Evolutionary conservation across 371 early-diverging fungal species (phyloP).

Genomic region (Cokeromyces recurvatus): DNA sequence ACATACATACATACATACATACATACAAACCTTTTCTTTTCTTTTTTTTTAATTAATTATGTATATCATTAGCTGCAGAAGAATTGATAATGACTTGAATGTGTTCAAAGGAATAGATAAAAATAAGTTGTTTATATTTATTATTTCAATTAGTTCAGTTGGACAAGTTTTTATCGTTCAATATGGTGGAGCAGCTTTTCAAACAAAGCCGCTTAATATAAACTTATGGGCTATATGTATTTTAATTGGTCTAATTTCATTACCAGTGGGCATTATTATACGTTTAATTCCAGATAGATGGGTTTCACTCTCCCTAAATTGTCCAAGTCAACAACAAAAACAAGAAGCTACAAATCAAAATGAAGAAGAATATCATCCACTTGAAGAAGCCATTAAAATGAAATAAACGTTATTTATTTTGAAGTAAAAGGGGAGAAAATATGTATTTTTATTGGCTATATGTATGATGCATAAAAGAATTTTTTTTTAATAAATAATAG

Average conservation of each 20-base stretch:
- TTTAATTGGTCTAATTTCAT: constrained; percentile 56
- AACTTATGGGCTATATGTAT: constrained; percentile 68
- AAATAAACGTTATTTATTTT: too few relatives aligned
- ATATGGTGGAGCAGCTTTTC: constrained; percentile 61
- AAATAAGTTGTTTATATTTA: constrained; percentile 58
- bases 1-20: too few relatives aligned
- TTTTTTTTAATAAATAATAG: too few relatives aligned
- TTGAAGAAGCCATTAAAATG: background rate
- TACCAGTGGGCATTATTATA: constrained; percentile 69
- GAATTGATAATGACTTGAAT: constrained; percentile 62
- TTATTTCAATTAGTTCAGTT: constrained; percentile 49
- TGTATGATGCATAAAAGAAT: too few relatives aligned
- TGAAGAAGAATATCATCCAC: too few relatives aligned
- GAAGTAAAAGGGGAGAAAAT: too few relatives aligned
- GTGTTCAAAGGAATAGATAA: constrained; percentile 49
- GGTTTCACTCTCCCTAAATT: constrained; percentile 3
- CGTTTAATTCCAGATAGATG: constrained; percentile 57
- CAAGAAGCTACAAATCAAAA: background rate
- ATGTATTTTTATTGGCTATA: too few relatives aligned
- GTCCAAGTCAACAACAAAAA: background rate
- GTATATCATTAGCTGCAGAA: constrained; percentile 45
- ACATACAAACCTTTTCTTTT: too few relatives aligned
- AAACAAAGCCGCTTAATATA: constrained; percentile 42
- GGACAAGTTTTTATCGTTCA: constrained; percentile 62
- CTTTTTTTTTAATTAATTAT: background rate